phyloP scores from a whole-genome alignment of 2,329 filamentous ascomycete species.

The Thielaviopsis populi region DNA sequence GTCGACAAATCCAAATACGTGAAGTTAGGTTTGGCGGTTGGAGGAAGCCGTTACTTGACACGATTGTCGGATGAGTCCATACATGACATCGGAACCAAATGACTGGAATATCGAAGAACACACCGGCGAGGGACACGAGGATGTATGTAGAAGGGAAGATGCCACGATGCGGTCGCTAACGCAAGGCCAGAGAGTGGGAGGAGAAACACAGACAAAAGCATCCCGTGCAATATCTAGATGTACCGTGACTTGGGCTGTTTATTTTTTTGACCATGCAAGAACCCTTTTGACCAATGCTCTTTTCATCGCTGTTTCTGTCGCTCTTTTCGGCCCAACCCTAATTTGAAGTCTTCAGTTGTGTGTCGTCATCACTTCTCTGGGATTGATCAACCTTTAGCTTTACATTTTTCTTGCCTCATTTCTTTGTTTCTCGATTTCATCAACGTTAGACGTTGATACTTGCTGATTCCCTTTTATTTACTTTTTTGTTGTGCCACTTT shows the following conservation, averaged over 20 bases:
- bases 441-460: background rate
- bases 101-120: background rate
- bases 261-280: background rate
- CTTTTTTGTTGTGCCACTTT: background rate
- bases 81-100: no score
- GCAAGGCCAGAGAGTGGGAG: no score
- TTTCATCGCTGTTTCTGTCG: background rate
- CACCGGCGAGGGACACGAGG: background rate
- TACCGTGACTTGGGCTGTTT: no score
- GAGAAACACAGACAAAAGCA: no score
- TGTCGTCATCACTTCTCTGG: slow-evolving; percentile 1
- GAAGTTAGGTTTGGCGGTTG: no score
- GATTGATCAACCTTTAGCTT: background rate
- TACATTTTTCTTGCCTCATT: background rate
- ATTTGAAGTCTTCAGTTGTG: background rate
- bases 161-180: background rate
- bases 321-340: background rate
- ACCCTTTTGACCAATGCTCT: background rate
- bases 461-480: background rate
- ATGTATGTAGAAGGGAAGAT: background rate
- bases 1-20: background rate
- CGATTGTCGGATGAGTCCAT: no score
- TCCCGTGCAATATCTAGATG: no score
- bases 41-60: no score
- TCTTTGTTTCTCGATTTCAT: background rate